Evolutionary conservation across 2,329 filamentous ascomycete species (phyloP).

Genomic region (Aureobasidium namibiae): DNA sequence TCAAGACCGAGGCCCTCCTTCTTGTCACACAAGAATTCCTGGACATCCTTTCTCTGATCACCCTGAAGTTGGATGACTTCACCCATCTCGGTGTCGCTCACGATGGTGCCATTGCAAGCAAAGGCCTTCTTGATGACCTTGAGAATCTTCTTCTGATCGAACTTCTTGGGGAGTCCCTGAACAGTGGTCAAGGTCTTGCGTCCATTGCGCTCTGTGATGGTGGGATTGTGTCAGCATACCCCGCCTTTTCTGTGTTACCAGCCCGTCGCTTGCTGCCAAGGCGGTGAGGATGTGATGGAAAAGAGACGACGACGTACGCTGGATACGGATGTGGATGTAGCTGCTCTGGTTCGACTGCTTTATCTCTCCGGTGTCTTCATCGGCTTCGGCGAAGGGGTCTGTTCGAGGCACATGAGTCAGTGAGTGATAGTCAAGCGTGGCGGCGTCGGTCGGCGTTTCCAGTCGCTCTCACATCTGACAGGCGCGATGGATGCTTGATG

Average conservation of each 20-base stretch:
- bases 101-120: constrained; percentile 99
- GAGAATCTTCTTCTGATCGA: constrained; percentile 99
- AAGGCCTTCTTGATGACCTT: constrained; percentile 99
- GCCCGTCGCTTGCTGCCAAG: neutral
- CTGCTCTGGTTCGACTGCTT: constrained; percentile 81
- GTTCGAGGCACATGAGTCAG: constrained; percentile 18
- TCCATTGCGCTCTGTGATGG: constrained; percentile 88
- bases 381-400: constrained; percentile 99
- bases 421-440: constrained; percentile 10
- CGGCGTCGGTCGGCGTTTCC: neutral
- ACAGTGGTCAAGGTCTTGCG: constrained; percentile 99
- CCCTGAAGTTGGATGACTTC: constrained; percentile 99
- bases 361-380: constrained; percentile 95
- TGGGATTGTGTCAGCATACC: constrained; percentile 33
- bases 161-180: constrained; percentile 97
- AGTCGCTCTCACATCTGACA: neutral
- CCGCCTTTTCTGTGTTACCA: constrained; percentile 8
- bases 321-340: constrained; percentile 99
- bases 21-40: constrained; percentile 95
- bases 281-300: neutral
- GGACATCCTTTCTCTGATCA: constrained; percentile 97
- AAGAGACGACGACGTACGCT: constrained; percentile 60
- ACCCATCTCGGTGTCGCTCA: constrained; percentile 91
- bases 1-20: constrained; percentile 90
- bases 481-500: neutral